These are phyloP conservation scores for Pneumocystis canis DNA, from an alignment of 1,139 yeast genomes.

Conservation along the genomic window DNA sequence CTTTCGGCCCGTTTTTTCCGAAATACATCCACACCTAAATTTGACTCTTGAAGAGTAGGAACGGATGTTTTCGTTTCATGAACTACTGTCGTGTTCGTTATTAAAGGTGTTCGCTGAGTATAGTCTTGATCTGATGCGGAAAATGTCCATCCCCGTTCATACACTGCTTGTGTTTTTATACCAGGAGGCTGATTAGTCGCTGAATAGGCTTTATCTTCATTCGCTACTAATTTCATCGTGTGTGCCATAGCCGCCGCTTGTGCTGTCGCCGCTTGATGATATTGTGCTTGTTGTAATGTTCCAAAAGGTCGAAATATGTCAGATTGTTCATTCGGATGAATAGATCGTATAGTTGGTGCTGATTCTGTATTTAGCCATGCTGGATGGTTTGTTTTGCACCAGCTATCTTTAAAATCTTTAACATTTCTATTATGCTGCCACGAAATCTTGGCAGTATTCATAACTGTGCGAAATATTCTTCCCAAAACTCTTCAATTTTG, in stretches of 20 bases:
- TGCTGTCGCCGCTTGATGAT: not conserved
- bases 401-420: not conserved
- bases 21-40: not conserved
- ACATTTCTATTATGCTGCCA: not conserved
- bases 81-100: not conserved
- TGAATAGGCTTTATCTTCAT: not conserved
- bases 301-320: not conserved
- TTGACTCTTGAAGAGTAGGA: not conserved
- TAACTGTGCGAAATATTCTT: not conserved
- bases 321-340: not conserved
- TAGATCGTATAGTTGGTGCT: not conserved
- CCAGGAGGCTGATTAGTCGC: not conserved
- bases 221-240: not conserved
- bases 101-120: not conserved
- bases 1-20: not conserved
- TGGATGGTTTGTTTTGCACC: not conserved
- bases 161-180: not conserved
- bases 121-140: not conserved
- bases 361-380: not conserved
- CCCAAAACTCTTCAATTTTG: no score
- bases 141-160: not conserved
- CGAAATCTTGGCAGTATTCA: not conserved
- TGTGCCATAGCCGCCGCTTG: not conserved
- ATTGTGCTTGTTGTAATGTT: not conserved
- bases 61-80: not conserved